Conservation (phyloP, 164 flowering plant species). For the Vitis rupestris region DNA sequence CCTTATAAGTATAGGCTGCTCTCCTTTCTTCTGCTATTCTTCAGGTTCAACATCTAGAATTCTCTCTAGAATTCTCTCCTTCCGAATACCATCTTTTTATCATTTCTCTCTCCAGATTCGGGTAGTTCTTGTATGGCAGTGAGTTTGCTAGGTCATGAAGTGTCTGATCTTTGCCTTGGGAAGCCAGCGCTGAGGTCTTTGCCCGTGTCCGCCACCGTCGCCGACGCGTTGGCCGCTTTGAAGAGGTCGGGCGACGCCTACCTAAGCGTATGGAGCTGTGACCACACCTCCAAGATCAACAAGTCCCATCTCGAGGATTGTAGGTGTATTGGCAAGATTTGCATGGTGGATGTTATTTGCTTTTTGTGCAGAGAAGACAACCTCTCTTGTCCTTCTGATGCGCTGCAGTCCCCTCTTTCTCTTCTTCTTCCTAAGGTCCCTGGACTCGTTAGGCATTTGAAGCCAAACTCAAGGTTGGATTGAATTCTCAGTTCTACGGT, state of each 20-base stretch:
- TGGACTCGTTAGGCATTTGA: slow-evolving; percentile 38
- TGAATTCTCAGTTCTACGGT: too few relatives aligned
- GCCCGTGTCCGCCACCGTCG: slow-evolving; percentile 39
- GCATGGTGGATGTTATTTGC: slow-evolving; percentile 44
- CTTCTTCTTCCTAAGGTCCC: slow-evolving; percentile 27
- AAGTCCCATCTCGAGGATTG: slow-evolving; percentile 7
- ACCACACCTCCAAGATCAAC: slow-evolving; percentile 1
- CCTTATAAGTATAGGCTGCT: not conserved
- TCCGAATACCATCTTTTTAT: not conserved
- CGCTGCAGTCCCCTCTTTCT: slow-evolving; percentile 39
- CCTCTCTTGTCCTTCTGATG: slow-evolving; percentile 26
- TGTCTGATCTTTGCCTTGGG: slow-evolving; percentile 57
- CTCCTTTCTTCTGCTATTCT: too few relatives aligned
- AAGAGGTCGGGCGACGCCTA: slow-evolving; percentile 32
- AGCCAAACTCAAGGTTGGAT: slow-evolving; percentile 43
- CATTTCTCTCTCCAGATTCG: slow-evolving; percentile 1
- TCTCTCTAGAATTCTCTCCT: not conserved
- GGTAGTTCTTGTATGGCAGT: slow-evolving; percentile 44
- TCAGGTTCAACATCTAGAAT: too few relatives aligned
- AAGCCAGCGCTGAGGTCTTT: slow-evolving; percentile 50
- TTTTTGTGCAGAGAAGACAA: slow-evolving; percentile 44
- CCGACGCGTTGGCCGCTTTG: slow-evolving; percentile 45
- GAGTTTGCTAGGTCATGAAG: slow-evolving; percentile 30
- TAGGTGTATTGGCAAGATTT: slow-evolving; percentile 49
- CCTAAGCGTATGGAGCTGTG: slow-evolving; percentile 48